A percentile compares a stretch with the other conserved stretches of the same genome.
These are phyloP conservation scores for Effrenium voratum DNA, from an alignment of 73 alveolate species.

Conservation along the genomic window DNA sequence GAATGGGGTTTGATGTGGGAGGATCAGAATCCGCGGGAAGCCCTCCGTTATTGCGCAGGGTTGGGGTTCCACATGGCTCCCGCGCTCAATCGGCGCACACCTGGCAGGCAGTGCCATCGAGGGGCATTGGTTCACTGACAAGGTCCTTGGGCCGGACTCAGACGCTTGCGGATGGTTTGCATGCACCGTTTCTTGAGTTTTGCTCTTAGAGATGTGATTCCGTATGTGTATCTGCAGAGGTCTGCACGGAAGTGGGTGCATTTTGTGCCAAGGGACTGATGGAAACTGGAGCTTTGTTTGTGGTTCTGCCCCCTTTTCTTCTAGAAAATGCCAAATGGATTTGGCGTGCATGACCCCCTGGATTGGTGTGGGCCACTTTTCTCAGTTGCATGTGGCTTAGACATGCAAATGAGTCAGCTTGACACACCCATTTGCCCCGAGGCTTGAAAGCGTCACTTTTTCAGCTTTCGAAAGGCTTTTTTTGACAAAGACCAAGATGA, in stretches of 20 bases:
- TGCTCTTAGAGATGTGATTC: background rate
- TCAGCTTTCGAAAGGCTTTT: background rate
- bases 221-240: background rate
- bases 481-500: background rate
- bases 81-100: too few relatives aligned
- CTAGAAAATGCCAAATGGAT: background rate
- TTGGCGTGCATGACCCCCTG: background rate
- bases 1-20: too few relatives aligned
- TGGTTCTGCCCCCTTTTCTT: background rate
- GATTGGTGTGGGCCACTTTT: background rate
- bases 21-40: too few relatives aligned
- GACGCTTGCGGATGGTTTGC: background rate
- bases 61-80: too few relatives aligned
- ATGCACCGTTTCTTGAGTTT: background rate
- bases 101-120: slow-evolving; percentile 55
- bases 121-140: slow-evolving; percentile 84
- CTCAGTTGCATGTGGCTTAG: background rate
- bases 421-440: background rate
- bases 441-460: background rate
- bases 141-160: background rate
- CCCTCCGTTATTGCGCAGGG: too few relatives aligned
- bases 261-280: background rate
- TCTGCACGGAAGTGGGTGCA: background rate
- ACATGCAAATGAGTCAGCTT: background rate
- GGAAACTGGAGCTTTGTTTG: background rate